Base-by-base conservation (phyloP, 176 grass and related monocot genomes). In the Oryza glumipatula region DNA sequence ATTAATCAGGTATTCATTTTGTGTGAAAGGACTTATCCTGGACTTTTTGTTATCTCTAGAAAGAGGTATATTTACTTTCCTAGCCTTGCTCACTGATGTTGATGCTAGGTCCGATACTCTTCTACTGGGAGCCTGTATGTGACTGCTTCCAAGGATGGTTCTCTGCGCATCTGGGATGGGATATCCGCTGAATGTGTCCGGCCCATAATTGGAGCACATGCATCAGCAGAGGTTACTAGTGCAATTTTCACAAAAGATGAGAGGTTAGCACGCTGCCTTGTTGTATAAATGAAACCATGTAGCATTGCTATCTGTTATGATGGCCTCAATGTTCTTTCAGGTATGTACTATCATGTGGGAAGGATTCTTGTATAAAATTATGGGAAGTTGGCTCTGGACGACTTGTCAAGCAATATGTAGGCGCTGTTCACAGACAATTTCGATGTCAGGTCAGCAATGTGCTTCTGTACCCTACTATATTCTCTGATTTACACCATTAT, bases 141-240 rank as follows among this genome's bases (percentile, higher is more conserved):
- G 41, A 92, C 91, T 86, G 93, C 96, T 89, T 95, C 80, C 26
- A 98, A 98, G 93, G 96, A 98, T 88, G 96, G 93, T 67, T 95
- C 89, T 77, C 43, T 95, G 82, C 80, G 86, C 30, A 71, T 98
- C 63, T 98, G 89, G 89, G 96, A 98, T 87, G 96, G 93, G 83
- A 72, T 92, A 65, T 95, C 85, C 70, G 93, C 93, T 90, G 89
- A 94, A 79, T 98, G 93, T 89, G 80, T 95, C 72, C 86, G 93
- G 49, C 80, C 96, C 21, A 98, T 98, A 85, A 80, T 90, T 68
- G 74, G 91, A 68, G 91, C 96, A 76, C 96, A 98, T 89, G 85
- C 86, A 71, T 94, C 89, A n/a, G 69, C 81, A 35, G 93, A 98
- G 78, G 96, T 88, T 77, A 98, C 91, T 6, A 94, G 96, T 49